Evolutionary conservation across 345 rosid genomes (phyloP), one percentile per base, ranked within the genome.

Genomic region (Nasturtium officinale): DNA sequence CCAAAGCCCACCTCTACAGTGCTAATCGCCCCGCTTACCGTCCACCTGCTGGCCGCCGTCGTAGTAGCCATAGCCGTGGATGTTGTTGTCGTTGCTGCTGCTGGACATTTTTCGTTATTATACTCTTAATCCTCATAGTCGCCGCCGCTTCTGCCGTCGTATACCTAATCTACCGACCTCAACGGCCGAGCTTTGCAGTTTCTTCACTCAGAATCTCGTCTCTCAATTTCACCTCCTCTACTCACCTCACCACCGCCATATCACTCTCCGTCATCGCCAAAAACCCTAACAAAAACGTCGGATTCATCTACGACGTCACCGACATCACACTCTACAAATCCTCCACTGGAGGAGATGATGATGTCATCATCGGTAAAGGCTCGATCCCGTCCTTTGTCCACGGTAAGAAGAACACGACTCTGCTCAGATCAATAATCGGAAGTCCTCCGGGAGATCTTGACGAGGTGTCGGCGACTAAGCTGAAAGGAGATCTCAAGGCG

Each of bases 261-360:
- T 70, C 83, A 53, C 80, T 95, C 83, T 77, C 83, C 76, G 79
- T 91, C 65, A 78, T 86, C 60, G 81, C 97, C 5, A 82, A 61
- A 69, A 95, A 95, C 87, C 91, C 96, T 0, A 95, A 95, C 86
- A 88, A 84, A 47, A 89, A 91, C 66, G 64, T 90, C 16, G 83
- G 85, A 6, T 95, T 74, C 81, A 43, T 47, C 74, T 95, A 95
- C 77, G 81, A 80, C 48, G 82, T 69, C 15, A 58, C 77, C 13
- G 33, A 83, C 46, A 67, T 95, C 51, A 59, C 87, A 0, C 67
- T 90, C 33, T 40, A 69, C 61, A 46, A 54, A 17, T 61, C 77
- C 0, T 59, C 73, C 3, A 32, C 62, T 7, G 72, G 72, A 42
- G 77, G 67, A 32, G 78, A 76, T 9, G 90, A 81, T 30, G 87